Percentiles rank a stretch among this genome's conserved stretches.
phyloP scores from a whole-genome alignment of 2,329 filamentous ascomycete species.

The Raffaelea ambrosiae region DNA sequence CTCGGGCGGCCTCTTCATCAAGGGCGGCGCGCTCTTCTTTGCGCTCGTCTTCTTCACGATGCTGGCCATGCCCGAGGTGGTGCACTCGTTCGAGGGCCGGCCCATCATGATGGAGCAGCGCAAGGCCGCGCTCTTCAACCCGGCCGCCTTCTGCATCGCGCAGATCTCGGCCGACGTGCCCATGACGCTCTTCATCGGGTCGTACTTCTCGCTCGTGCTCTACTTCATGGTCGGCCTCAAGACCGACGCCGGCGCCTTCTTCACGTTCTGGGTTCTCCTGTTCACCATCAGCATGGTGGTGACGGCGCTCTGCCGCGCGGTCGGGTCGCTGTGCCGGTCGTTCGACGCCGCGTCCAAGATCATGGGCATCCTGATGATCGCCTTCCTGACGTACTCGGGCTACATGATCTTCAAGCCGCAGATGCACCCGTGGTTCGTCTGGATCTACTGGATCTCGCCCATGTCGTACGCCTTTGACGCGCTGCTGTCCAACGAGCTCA shows the following conservation, averaged over 20 bases:
- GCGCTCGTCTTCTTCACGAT: constrained; percentile 44
- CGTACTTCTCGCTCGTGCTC: constrained; percentile 61
- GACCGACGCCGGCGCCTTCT: constrained; percentile 56
- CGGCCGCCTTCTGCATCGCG: constrained; percentile 48
- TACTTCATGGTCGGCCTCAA: constrained; percentile 73
- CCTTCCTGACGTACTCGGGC: constrained; percentile 59
- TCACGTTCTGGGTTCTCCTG: constrained; percentile 52
- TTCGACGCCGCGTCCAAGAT: constrained; percentile 56
- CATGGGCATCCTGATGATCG: constrained; percentile 47
- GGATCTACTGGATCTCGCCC: constrained; percentile 59
- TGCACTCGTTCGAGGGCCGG: constrained; percentile 50
- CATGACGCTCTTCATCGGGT: constrained; percentile 52
- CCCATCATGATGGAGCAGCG: constrained; percentile 48
- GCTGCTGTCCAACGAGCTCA: constrained; percentile 45
- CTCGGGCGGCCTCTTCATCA: constrained; percentile 55
- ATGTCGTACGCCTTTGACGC: constrained; percentile 58
- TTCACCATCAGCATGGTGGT: constrained; percentile 33
- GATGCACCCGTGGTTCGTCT: constrained; percentile 54
- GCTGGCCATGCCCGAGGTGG: constrained; percentile 69
- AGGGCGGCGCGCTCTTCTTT: constrained; percentile 41
- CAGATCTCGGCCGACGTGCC: constrained; percentile 52
- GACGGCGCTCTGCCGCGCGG: constrained; percentile 52
- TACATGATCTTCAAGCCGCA: constrained; percentile 62
- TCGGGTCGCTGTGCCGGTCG: constrained; percentile 51
- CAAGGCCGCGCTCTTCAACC: constrained; percentile 42